phyloP scores from a whole-genome alignment of 176 grass and related monocot species.

The Echinochloa phyllopogon region DNA sequence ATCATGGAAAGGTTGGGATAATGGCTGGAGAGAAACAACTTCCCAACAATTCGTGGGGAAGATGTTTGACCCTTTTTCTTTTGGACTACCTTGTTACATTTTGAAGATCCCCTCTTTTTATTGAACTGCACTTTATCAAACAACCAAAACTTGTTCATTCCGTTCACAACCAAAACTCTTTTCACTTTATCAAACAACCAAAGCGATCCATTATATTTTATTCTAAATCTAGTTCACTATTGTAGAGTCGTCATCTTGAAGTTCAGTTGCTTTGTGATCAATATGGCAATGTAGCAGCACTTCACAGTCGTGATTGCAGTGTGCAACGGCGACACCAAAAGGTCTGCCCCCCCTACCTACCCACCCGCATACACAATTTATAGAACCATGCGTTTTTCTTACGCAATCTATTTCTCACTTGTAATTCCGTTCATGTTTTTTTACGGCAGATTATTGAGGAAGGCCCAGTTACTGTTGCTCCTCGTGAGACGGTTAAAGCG shows the following conservation, averaged over 20 bases:
- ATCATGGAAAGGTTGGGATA: background rate
- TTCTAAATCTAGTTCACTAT: slow-evolving; percentile 34
- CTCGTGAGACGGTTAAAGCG: slow-evolving; percentile 77
- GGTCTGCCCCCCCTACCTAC: slow-evolving; percentile 39
- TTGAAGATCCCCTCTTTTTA: background rate
- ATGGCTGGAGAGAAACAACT: background rate
- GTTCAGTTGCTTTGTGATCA: slow-evolving; percentile 95
- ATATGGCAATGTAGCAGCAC: slow-evolving; percentile 94
- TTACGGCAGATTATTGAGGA: slow-evolving; percentile 91
- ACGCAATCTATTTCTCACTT: slow-evolving; percentile 2
- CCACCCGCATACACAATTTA: background rate
- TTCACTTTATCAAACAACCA: background rate
- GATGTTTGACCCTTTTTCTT: background rate
- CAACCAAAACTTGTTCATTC: background rate
- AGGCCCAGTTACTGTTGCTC: slow-evolving; percentile 92
- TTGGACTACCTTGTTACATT: slow-evolving; percentile 10
- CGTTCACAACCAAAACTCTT: background rate
- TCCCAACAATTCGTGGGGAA: background rate
- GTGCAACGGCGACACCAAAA: slow-evolving; percentile 98
- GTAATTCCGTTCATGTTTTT: slow-evolving; percentile 2
- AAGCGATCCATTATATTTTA: background rate
- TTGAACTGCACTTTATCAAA: background rate
- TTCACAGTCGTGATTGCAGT: slow-evolving; percentile 99
- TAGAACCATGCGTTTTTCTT: slow-evolving; percentile 31
- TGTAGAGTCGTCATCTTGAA: slow-evolving; percentile 97